A percentile compares a stretch with the other conserved stretches of the same genome.
These are phyloP conservation scores for Rhynchospora breviuscula DNA, from an alignment of 176 grass and related monocot genomes.

Conservation along the genomic window DNA sequence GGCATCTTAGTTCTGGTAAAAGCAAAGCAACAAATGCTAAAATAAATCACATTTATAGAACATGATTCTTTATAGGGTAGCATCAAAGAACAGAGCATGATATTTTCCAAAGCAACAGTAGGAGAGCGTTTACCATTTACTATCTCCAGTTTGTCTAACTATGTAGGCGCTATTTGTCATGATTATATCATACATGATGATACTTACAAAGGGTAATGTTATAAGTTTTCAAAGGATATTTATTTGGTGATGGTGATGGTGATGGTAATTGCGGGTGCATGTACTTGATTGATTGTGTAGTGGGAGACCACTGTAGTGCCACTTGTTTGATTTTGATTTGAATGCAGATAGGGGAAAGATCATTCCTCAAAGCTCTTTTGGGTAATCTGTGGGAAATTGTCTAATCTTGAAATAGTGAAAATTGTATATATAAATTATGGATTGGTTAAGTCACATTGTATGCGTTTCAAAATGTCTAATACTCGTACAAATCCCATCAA, in stretches of 20 bases:
- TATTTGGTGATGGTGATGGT: conserved; percentile 4
- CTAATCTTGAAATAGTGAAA: neutral
- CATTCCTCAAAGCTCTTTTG: neutral
- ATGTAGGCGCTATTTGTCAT: conserved; percentile 7
- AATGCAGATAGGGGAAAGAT: neutral
- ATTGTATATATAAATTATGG: neutral
- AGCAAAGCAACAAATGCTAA: neutral
- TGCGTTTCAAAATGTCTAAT: neutral
- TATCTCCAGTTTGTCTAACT: neutral
- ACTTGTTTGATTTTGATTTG: conserved; percentile 6
- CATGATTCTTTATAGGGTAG: neutral
- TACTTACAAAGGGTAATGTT: neutral
- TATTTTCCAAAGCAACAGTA: neutral
- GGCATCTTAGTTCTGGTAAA: neutral
- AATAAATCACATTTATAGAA: neutral
- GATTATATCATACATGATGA: conserved; percentile 8
- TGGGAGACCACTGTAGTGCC: conserved; percentile 17
- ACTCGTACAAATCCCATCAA: neutral
- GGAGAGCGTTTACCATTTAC: neutral
- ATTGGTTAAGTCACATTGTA: neutral
- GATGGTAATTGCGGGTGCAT: conserved; percentile 17
- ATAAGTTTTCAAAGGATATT: conserved; percentile 2
- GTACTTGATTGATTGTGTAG: conserved; percentile 22
- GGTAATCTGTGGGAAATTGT: neutral
- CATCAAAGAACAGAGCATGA: neutral